Evolutionary conservation across 441 rosid genomes (phyloP).

Genomic region (Macaranga tanarius): DNA sequence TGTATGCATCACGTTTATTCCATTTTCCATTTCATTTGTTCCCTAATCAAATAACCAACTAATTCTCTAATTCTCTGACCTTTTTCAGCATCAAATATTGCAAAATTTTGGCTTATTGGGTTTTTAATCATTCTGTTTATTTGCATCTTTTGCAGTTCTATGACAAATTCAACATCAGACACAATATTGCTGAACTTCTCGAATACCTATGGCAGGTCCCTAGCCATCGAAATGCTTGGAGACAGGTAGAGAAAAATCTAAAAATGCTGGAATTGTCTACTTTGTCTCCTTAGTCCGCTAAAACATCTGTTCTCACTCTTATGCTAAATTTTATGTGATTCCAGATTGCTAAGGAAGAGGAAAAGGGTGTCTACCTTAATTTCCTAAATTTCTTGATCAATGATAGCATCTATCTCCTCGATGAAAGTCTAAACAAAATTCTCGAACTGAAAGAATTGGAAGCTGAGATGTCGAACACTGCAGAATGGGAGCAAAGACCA

Average conservation of each 20-base stretch:
- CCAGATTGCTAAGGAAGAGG: conserved; percentile 99
- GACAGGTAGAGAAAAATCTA: conserved; percentile 57
- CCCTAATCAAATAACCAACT: background rate
- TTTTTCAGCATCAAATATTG: background rate
- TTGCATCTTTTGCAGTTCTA: conserved; percentile 65
- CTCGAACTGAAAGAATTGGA: conserved; percentile 92
- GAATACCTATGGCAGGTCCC: conserved; percentile 99
- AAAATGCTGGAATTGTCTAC: background rate
- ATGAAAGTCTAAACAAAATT: conserved; percentile 97
- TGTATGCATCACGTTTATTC: background rate
- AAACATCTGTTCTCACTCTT: background rate
- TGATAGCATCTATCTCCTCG: conserved; percentile 96
- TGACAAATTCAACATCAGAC: conserved; percentile 97
- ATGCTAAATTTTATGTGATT: conserved; percentile 19
- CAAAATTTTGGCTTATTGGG: background rate
- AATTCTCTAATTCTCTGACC: background rate
- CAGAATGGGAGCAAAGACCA: conserved; percentile 93
- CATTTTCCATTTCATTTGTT: background rate
- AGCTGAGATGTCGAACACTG: conserved; percentile 93
- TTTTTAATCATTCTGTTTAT: conserved; percentile 5
- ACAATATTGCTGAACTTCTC: conserved; percentile 96
- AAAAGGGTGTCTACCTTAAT: conserved; percentile 97
- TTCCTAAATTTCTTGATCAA: conserved; percentile 96
- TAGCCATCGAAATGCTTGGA: conserved; percentile 96
- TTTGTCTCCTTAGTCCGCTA: conserved; percentile 12